Conservation (phyloP, 2,329 filamentous ascomycete species). For the Paecilomyces formosus region DNA sequence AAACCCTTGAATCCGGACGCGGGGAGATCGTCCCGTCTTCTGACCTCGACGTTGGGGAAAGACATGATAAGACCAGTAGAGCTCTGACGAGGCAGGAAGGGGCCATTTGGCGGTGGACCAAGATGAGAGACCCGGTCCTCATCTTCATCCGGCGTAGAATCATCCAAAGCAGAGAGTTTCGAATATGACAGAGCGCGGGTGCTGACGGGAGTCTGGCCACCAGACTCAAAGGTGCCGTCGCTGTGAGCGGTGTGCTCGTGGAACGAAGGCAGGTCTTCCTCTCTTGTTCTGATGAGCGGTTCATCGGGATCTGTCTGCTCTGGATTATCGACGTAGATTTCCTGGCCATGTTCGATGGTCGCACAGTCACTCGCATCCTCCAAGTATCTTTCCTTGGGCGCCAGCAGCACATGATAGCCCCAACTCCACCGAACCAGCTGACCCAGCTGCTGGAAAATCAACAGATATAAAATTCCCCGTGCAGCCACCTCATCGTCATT, state of each 20-base stretch:
- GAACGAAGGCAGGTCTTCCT: conserved; percentile 18
- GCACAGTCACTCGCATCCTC: conserved; percentile 34
- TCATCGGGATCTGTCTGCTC: conserved; percentile 30
- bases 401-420: conserved; percentile 93
- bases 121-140: conserved; percentile 16
- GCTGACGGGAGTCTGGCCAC: conserved; percentile 33
- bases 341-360: conserved; percentile 30
- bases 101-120: conserved; percentile 23
- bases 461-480: conserved; percentile 85
- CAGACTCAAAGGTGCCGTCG: conserved; percentile 25
- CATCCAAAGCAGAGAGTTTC: conserved; percentile 19
- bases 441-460: conserved; percentile 96
- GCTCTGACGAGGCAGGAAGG: conserved; percentile 30
- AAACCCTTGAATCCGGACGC: conserved; percentile 19
- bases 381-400: conserved; percentile 59
- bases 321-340: conserved; percentile 33
- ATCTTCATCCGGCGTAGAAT: conserved; percentile 5
- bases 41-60: conserved; percentile 40
- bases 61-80: conserved; percentile 52
- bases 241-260: conserved; percentile 6
- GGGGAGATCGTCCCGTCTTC: conserved; percentile 15
- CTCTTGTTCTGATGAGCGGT: conserved; percentile 25
- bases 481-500: conserved; percentile 94
- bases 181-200: conserved; percentile 25
- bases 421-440: conserved; percentile 96